phyloP scores from a whole-genome alignment of 805 yeast genomes.

The Barnettozyma vustinii region DNA sequence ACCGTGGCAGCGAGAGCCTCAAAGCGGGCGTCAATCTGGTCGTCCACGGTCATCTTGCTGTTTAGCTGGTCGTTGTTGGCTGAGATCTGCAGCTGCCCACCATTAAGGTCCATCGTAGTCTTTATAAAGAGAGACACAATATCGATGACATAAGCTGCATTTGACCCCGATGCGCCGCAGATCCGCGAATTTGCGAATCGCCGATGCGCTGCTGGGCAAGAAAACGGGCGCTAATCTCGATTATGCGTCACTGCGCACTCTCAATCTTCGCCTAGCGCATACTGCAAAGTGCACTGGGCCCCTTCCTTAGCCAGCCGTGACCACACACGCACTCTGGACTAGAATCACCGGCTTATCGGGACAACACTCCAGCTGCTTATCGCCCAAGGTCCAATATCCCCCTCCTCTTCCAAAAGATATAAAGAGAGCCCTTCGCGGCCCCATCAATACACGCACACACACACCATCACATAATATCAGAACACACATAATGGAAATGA shows the following conservation, averaged over 20 bases:
- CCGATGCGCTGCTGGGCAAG: neutral
- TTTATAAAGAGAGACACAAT: neutral
- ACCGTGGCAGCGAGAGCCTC: conserved; percentile 12
- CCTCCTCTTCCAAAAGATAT: too few species aligned
- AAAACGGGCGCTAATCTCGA: neutral
- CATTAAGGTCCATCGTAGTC: neutral
- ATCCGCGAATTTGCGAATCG: neutral
- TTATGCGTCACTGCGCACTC: neutral
- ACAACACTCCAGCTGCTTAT: neutral
- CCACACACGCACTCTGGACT: neutral
- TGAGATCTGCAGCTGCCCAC: neutral
- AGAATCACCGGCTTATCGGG: neutral
- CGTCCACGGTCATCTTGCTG: conserved; percentile 4
- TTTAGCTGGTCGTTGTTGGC: neutral
- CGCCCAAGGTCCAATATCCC: neutral
- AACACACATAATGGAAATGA: neutral
- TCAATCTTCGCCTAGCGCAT: neutral
- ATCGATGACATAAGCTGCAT: neutral
- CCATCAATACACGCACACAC: neutral
- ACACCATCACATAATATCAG: neutral
- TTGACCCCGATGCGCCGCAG: neutral
- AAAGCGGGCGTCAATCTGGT: conserved; percentile 15
- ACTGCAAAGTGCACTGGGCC: neutral
- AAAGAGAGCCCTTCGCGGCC: neutral
- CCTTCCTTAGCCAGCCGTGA: neutral